Base-by-base conservation (phyloP, 257 asterid species). In the Linaria vulgaris region DNA sequence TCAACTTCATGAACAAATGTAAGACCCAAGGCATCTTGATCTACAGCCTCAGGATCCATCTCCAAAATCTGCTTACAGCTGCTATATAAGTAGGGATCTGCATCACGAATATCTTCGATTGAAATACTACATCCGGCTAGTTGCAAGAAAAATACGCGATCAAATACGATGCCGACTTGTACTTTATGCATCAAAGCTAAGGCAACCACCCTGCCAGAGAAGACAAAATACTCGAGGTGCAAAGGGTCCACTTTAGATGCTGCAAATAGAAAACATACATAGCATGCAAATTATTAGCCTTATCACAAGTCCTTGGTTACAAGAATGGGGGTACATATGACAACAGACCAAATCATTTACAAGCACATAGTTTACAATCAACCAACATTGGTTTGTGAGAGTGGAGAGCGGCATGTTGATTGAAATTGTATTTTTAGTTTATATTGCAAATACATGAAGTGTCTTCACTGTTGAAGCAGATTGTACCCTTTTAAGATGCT, bases 1-100 rank as follows among this genome's bases (percentile, higher is more conserved):
- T 87, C 95, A 54, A 81, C 49, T 73, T 94, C 99, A 63, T 79
- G 77, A 59, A 77, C 80, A 72, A 94, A 94, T 54, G 97, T 94
- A 57, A 92, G 82, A 72, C 94, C 91, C 24, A 94, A 80, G 69
- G 80, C 86, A 79, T 90, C 97, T 76, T 87, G 84, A 76, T 94
- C 97, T 16, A 94, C 83, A 59, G 75, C 70, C 61, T 81, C 88
- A 17, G 95, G 72, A 65, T 94, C 97, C 99, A 94, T 90, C 73
- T 83, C 96, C 74, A 94, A 66, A 59, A 94, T 86, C 75, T 88
- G 80, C 80, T 88, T 94, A 88, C 97, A 94, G 85, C 99, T 88
- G 30, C 69, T 87, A 69, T 94, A 85, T 63, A 94, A 64, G 68
- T 53, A 84, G 52, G 97, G 97, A 76, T 94, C 97, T 46, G 92